Evolutionary conservation across 345 rosid species (phyloP).

Genomic region (Erodium maritimum): DNA sequence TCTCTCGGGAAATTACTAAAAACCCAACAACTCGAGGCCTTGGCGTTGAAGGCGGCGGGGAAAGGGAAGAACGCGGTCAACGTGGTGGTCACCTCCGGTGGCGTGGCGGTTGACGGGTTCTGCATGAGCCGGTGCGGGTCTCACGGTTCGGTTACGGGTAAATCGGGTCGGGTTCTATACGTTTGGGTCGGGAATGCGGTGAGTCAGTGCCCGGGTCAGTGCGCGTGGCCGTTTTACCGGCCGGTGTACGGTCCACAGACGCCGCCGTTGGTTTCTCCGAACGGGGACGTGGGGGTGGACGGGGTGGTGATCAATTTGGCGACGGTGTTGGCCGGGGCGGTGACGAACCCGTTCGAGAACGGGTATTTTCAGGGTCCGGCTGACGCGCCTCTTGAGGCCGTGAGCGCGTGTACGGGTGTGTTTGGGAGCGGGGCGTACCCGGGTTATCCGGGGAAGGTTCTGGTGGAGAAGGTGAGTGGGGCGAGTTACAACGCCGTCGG

Average conservation of each 20-base stretch:
- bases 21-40: slow-evolving; percentile 18
- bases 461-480: slow-evolving; percentile 46
- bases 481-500: slow-evolving; percentile 62
- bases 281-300: slow-evolving; percentile 77
- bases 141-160: slow-evolving; percentile 29
- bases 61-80: slow-evolving; percentile 18
- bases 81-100: slow-evolving; percentile 57
- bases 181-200: slow-evolving; percentile 77
- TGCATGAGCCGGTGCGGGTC: slow-evolving; percentile 69
- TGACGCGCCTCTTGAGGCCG: slow-evolving; percentile 67
- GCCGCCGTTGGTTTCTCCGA: slow-evolving; percentile 59
- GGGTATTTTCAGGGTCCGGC: slow-evolving; percentile 67
- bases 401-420: slow-evolving; percentile 61
- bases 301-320: slow-evolving; percentile 82
- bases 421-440: slow-evolving; percentile 77
- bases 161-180: slow-evolving; percentile 22
- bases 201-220: slow-evolving; percentile 64
- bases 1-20: slow-evolving; percentile 41
- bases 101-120: slow-evolving; percentile 60
- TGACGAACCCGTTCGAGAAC: slow-evolving; percentile 64
- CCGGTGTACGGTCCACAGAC: slow-evolving; percentile 75
- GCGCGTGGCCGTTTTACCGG: slow-evolving; percentile 89
- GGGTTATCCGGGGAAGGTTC: slow-evolving; percentile 53
- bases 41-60: slow-evolving; percentile 26
- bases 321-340: slow-evolving; percentile 62